Conservation (phyloP, 768 basidiomycete genomes). For the Megacollybia marginata region DNA sequence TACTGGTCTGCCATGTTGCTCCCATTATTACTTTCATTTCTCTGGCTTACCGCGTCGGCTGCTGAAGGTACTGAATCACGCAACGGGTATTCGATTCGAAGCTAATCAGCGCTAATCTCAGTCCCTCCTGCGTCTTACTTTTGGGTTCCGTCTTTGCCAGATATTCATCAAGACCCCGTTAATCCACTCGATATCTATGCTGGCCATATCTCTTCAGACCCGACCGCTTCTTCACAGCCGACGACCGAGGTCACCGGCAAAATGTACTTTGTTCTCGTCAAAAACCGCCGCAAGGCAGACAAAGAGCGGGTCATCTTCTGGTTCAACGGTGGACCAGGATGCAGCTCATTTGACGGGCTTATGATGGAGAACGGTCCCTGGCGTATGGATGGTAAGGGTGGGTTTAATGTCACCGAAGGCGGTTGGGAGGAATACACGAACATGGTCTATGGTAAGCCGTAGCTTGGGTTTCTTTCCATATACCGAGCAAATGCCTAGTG, state of each 20-base stretch:
- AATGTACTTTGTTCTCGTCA: conserved; percentile 84
- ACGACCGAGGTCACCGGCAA: conserved; percentile 65
- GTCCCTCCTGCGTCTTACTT: conserved; percentile 80
- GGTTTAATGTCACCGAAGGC: conserved; percentile 68
- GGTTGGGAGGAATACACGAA: conserved; percentile 98
- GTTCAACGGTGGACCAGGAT: conserved; percentile 98
- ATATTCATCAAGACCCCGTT: conserved; percentile 62
- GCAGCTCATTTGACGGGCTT: conserved; percentile 93
- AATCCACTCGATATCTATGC: conserved; percentile 76
- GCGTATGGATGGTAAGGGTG: conserved; percentile 65
- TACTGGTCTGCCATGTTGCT: too few species aligned
- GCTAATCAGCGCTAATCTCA: conserved; percentile 16
- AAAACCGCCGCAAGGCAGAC: conserved; percentile 84
- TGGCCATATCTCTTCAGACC: conserved; percentile 81
- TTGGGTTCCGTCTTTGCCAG: conserved; percentile 72
- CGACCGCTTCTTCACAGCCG: conserved; percentile 40
- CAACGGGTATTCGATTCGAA: neutral
- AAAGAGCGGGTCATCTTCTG: conserved; percentile 88
- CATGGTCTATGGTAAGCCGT: conserved; percentile 78
- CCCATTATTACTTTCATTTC: too few species aligned
- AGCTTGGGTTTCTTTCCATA: conserved; percentile 1
- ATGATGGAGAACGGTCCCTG: conserved; percentile 99
- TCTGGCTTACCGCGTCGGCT: too few species aligned
- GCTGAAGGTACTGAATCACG: too few species aligned
- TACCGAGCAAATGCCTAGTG: conserved; percentile 40